Evolutionary conservation across 2,329 filamentous ascomycete species (phyloP), one percentile per base, ranked within the genome.

Genomic region (Ophiostoma pallidulum): DNA sequence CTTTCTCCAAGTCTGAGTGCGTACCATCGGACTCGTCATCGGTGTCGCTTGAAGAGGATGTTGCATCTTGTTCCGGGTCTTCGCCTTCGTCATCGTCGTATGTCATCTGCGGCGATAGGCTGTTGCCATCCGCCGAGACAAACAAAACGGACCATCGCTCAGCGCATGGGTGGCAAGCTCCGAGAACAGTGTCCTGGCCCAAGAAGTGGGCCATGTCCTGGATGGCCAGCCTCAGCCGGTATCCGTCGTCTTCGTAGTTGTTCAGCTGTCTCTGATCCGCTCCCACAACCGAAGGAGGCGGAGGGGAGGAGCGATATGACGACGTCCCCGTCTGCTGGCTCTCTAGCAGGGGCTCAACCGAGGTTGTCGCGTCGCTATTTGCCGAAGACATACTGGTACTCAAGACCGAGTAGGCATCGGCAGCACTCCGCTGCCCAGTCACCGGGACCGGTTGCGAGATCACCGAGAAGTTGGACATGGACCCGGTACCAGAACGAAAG

Each of bases 81-180:
- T 45, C 37, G 14, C 84, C 77, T 39, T 82, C 76, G 51, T 84
- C 78, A 2, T 75, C 74, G 51, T 80, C 86, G 62, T 85, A 87
- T 32, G 73, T 80, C 82, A 88, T 86, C 39, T 82, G 75, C 3
- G 80, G 75, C 8, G 80, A 82, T 35, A 94, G 68, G 44, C 72
- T 72, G 58, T 78, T 80, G 28, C 86, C 86, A 61, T 89, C 80
- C 1, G 78, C 66, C 0, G 84, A 84, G 48, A 94, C 78, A 58
- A 90, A 91, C 8, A 94, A 68, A 7, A 92, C 82, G 4, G 84
- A 77, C 88, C 88, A 94, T 48, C 82, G 74, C 64, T 94, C 88
- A 1, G 83, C 82, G 52, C 86, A 91, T 8, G 87, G 87, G 57
- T 92, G 85, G 47, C 80, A 83, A 13, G 77, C 71, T 19, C 84